These are phyloP conservation scores for Pyrus communis DNA, from an alignment of 306 rosid genomes.

Conservation along the genomic window DNA sequence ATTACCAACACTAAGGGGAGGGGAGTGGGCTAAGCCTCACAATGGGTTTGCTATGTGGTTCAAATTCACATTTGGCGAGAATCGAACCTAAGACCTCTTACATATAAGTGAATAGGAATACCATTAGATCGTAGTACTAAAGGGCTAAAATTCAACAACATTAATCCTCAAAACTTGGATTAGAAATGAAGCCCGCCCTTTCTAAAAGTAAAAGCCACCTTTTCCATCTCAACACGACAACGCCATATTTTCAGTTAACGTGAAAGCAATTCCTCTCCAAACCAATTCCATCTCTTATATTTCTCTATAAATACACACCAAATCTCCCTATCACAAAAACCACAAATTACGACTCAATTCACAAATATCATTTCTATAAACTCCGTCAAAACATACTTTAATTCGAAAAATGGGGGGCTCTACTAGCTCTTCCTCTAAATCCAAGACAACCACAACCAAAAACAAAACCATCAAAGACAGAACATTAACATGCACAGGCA, in stretches of 20 bases:
- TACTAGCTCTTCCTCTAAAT: background rate
- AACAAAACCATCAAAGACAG: background rate
- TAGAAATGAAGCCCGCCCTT: conserved; percentile 15
- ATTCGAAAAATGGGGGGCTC: conserved; percentile 24
- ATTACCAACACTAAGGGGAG: too few relatives aligned
- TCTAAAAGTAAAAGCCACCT: conserved; percentile 14
- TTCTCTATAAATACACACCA: conserved; percentile 14
- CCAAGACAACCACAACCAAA: background rate
- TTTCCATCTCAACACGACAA: background rate
- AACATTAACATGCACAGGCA: conserved; percentile 45
- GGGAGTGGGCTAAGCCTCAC: too few relatives aligned
- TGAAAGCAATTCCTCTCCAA: conserved; percentile 18
- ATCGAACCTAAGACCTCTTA: too few relatives aligned
- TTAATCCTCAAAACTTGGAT: background rate
- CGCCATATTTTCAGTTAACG: conserved; percentile 16
- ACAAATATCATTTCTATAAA: background rate
- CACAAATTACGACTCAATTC: background rate
- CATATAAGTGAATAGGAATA: too few relatives aligned
- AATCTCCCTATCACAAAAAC: background rate
- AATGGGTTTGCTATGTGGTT: too few relatives aligned
- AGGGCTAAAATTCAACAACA: background rate
- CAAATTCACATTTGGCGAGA: too few relatives aligned
- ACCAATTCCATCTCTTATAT: background rate
- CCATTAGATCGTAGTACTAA: too few relatives aligned
- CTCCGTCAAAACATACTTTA: background rate